Evolutionary conservation across 345 rosid genomes (phyloP).

Genomic region (Eucalyptus melliodora): DNA sequence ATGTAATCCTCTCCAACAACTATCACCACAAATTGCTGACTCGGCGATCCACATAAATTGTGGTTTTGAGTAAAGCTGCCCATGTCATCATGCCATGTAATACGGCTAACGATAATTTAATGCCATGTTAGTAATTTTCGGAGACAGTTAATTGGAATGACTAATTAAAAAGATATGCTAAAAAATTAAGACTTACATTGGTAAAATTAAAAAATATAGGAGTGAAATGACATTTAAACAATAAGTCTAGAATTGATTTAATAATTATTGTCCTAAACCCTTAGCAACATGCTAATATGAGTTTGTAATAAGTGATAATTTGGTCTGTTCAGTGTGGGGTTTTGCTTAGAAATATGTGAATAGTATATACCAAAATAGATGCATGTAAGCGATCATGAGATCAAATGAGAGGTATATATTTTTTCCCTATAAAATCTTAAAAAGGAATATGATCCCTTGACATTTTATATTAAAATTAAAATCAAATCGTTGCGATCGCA

Average conservation of each 20-base stretch:
- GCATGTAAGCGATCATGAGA: background rate
- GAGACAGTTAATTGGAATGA: background rate
- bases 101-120: accelerated
- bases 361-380: background rate
- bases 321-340: background rate
- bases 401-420: background rate
- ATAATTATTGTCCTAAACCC: background rate
- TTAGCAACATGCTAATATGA: background rate
- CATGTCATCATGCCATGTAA: background rate
- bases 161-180: accelerated
- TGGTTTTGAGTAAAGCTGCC: background rate
- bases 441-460: background rate
- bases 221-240: accelerated
- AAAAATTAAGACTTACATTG: background rate
- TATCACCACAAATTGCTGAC: accelerated
- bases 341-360: background rate
- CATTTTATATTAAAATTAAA: background rate
- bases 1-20: background rate
- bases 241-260: background rate
- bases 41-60: accelerated
- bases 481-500: background rate
- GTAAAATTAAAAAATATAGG: background rate
- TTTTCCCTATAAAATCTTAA: background rate
- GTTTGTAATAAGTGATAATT: background rate
- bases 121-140: background rate